Base-by-base conservation (phyloP, 768 basidiomycete species). In the Dioszegia crocea region DNA sequence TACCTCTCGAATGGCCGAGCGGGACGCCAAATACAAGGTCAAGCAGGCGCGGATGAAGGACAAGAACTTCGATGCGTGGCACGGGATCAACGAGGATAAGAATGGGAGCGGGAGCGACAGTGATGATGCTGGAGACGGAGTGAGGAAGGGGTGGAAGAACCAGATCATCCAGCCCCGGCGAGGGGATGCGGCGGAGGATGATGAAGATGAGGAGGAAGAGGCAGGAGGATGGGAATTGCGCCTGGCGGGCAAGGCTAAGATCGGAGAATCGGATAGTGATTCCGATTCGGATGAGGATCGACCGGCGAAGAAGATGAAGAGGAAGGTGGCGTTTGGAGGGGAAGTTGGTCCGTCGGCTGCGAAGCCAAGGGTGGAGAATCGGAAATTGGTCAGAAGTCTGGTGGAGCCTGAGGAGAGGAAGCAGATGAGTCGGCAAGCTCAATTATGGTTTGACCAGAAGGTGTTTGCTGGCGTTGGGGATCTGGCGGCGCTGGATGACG, bases 371-470 rank as follows among this genome's bases (percentile, higher is more conserved):
- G 24, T 23, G 23, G 49, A 38, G n/a, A 30, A 54, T 64, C 59
- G 56, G 61, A 40, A 53, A 26, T 77, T 88, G 14, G 71, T 84
- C 36, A 80, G 82, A 2, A 80, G 81, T 30, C 79, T 84, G 31
- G 80, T 80, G 19, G 76, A 75, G 43, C 57, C 68, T 19, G 71
- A 73, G 57, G 59, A 77, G 30, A 31, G 70, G 38, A 73, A 74
- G 4, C 75, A 77, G 53, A 78, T 79, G 72, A 76, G 71, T 48
- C 70, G 78, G 23, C 76, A 85, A 44, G 84, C 91, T 1, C 83
- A 87, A 66, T 75, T 97, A n/a, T 99, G 96, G 96, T 99, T 97
- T 78, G 86, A 88, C 64, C 94, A 96, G 77, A 87, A 88, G 50
- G 77, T 96, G 43, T 99, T 99, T 81, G 82, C 84, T 49, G 87